A percentile compares a stretch with the other conserved stretches of the same genome.
phyloP scores from a whole-genome alignment of 2,329 filamentous ascomycete species.

The Talaromyces verruculosus region DNA sequence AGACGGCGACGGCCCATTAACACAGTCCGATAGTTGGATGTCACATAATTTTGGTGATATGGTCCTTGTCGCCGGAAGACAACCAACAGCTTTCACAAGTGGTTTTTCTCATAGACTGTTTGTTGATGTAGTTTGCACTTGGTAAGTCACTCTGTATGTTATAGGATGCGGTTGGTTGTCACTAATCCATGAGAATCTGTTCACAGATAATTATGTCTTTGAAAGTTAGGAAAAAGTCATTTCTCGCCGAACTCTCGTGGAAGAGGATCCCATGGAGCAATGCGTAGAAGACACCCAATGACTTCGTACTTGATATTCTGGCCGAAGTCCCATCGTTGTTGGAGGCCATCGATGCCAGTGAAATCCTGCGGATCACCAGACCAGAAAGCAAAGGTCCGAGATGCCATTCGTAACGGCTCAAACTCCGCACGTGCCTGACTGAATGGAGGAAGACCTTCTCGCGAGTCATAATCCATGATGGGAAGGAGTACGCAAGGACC shows the following conservation, averaged over 20 bases:
- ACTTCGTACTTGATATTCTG: not conserved
- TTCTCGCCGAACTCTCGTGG: not conserved
- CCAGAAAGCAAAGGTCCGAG: not conserved
- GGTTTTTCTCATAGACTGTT: not conserved
- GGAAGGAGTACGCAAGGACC: not conserved
- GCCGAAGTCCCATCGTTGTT: not conserved
- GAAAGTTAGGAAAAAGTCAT: not conserved
- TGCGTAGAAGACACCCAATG: not conserved
- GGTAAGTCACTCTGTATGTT: not conserved
- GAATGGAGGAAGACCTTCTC: not conserved
- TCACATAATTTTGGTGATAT: not conserved
- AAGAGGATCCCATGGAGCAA: not conserved
- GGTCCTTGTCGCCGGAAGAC: not conserved
- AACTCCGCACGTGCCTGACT: not conserved
- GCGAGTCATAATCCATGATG: not conserved
- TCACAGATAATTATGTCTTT: no score
- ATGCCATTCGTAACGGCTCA: not conserved
- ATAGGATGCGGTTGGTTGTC: no score
- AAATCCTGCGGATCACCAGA: not conserved
- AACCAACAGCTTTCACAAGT: not conserved
- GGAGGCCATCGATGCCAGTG: not conserved
- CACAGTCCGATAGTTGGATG: not conserved
- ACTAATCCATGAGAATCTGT: no score
- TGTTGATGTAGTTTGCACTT: not conserved
- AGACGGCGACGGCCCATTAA: not conserved